A percentile compares a stretch with the other conserved stretches of the same genome.
Conservation (phyloP, 208 protist species). For the Acanthamoeba lenticulata region DNA sequence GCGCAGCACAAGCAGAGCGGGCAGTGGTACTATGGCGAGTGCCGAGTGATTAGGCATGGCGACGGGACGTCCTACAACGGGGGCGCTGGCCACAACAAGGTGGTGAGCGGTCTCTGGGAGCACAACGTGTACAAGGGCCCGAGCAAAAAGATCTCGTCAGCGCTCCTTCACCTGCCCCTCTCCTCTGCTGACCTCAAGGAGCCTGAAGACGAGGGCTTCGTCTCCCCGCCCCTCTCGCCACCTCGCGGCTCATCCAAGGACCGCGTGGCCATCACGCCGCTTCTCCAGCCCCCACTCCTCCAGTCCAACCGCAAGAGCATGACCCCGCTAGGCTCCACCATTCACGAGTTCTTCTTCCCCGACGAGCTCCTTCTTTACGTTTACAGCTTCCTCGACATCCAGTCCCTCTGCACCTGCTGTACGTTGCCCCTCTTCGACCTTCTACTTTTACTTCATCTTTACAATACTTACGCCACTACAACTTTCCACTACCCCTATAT, state of each 20-base stretch:
- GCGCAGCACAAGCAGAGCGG: background rate
- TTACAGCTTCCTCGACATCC: slow-evolving; percentile 68
- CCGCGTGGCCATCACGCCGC: background rate
- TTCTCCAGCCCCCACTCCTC: background rate
- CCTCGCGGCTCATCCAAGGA: slow-evolving; percentile 1
- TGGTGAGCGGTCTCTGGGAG: slow-evolving; percentile 51
- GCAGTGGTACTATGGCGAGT: slow-evolving; percentile 59
- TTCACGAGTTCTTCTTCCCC: slow-evolving; percentile 60
- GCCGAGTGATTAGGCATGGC: slow-evolving; percentile 22
- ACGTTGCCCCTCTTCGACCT: background rate
- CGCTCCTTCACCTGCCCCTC: background rate
- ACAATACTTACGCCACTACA: no score
- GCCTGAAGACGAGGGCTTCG: background rate
- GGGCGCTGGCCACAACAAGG: background rate
- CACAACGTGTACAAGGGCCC: slow-evolving; percentile 64
- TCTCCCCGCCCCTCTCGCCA: slow-evolving; percentile 17
- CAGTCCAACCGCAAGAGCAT: slow-evolving; percentile 62
- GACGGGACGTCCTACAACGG: background rate
- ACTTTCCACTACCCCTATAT: no score
- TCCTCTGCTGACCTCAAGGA: slow-evolving; percentile 29
- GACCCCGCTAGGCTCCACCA: slow-evolving; percentile 54
- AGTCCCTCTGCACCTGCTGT: slow-evolving; percentile 61
- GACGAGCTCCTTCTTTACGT: slow-evolving; percentile 67
- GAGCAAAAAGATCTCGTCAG: background rate
- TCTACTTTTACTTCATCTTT: background rate